Percentiles rank a stretch among this genome's conserved stretches.
Evolutionary conservation across 208 protist genomes (phyloP).

Genomic region (Wallacemonas sp.): DNA sequence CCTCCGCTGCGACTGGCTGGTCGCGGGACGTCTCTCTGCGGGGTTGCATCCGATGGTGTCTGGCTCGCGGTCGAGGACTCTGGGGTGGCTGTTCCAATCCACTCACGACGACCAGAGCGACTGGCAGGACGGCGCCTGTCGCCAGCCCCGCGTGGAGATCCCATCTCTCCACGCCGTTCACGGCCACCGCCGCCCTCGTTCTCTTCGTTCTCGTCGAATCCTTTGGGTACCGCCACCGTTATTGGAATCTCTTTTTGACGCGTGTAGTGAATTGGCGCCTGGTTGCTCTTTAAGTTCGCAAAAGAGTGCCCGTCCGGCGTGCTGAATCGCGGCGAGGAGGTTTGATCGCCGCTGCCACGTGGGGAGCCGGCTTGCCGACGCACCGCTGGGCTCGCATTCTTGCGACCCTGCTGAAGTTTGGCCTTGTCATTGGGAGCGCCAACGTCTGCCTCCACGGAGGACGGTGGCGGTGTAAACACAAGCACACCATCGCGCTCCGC

Average conservation of each 20-base stretch:
- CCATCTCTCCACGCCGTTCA: neutral
- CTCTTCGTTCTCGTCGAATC: neutral
- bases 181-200: slow-evolving; percentile 2
- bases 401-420: neutral
- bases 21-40: neutral
- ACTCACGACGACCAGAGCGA: neutral
- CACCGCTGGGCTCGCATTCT: slow-evolving; percentile 8
- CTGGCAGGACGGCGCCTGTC: slow-evolving; percentile 1
- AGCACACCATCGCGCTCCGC: slow-evolving; percentile 41
- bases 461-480: slow-evolving; percentile 40
- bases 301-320: slow-evolving; percentile 7
- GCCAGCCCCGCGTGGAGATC: neutral
- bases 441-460: slow-evolving; percentile 2
- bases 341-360: neutral
- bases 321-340: neutral
- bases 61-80: neutral
- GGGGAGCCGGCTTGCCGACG: neutral
- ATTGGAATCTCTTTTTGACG: slow-evolving; percentile 7
- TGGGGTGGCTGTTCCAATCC: neutral
- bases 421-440: neutral
- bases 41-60: slow-evolving; percentile 1
- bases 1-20: neutral
- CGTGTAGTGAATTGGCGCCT: slow-evolving; percentile 13
- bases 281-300: slow-evolving; percentile 10
- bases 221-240: slow-evolving; percentile 8